These are phyloP conservation scores for Striga hermonthica DNA, from an alignment of 305 asterid genomes.

Conservation along the genomic window DNA sequence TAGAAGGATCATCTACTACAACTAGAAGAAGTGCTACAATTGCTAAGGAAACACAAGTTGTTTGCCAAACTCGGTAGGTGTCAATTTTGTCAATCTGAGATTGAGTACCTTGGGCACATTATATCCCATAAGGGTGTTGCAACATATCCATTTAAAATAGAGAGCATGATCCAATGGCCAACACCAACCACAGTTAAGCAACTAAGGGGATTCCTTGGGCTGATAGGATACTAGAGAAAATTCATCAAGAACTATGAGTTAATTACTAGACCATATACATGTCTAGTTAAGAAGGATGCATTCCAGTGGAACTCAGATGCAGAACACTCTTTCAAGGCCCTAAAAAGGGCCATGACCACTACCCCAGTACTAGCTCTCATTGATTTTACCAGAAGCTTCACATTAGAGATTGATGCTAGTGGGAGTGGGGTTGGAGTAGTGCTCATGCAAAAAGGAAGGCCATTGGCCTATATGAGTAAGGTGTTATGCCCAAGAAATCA, in stretches of 20 bases:
- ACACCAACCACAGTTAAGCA: background rate
- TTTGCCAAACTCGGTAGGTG: background rate
- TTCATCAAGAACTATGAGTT: background rate
- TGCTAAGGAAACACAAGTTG: background rate
- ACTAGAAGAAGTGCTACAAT: background rate
- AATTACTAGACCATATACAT: background rate
- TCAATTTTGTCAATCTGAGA: background rate
- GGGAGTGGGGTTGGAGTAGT: background rate
- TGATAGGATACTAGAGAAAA: background rate
- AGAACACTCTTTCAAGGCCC: background rate
- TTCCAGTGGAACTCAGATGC: background rate
- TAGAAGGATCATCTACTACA: background rate
- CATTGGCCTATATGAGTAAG: background rate
- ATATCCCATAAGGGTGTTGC: constrained; percentile 1
- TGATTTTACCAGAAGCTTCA: background rate
- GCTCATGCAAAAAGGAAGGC: background rate
- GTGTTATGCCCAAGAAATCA: background rate
- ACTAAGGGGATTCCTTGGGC: background rate
- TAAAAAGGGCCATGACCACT: background rate
- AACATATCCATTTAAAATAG: background rate
- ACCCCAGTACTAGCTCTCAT: background rate
- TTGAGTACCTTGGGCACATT: background rate
- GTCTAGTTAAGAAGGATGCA: background rate
- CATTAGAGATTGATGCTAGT: background rate
- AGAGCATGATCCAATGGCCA: background rate